These are phyloP conservation scores for Leccinum pellstonianum DNA, from an alignment of 768 basidiomycete species.

Conservation along the genomic window DNA sequence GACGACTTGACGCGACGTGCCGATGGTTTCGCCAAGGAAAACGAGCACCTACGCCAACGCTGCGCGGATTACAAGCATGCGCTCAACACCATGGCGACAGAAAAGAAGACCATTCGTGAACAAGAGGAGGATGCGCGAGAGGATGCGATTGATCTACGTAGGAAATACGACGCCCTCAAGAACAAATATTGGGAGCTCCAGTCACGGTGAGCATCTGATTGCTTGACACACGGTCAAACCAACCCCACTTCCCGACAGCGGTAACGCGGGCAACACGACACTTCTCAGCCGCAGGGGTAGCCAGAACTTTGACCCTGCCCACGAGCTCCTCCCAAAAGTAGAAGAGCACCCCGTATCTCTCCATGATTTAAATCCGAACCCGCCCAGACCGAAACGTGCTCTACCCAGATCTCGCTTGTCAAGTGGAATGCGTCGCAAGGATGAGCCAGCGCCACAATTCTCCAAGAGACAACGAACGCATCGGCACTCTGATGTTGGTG, in stretches of 20 bases:
- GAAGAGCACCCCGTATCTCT: conserved; percentile 22
- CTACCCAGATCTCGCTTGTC: conserved; percentile 26
- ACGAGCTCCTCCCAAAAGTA: conserved; percentile 21
- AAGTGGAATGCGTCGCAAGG: conserved; percentile 1
- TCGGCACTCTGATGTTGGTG: conserved; percentile 19
- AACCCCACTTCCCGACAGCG: conserved; percentile 6
- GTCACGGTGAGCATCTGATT: conserved; percentile 13
- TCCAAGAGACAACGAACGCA: conserved; percentile 28
- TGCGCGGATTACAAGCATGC: conserved; percentile 42
- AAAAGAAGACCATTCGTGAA: conserved; percentile 29
- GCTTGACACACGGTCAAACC: not conserved
- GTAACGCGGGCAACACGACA: not conserved
- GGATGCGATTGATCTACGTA: conserved; percentile 40
- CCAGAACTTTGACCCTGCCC: conserved; percentile 12
- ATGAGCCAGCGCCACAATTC: conserved; percentile 4
- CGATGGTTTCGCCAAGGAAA: conserved; percentile 38
- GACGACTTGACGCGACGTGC: conserved; percentile 40
- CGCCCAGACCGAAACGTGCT: conserved; percentile 27
- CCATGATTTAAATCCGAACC: conserved; percentile 6
- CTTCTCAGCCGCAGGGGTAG: conserved; percentile 5
- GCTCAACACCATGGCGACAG: conserved; percentile 32
- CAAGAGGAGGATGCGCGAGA: conserved; percentile 37
- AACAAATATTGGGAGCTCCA: conserved; percentile 21
- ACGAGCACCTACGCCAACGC: conserved; percentile 42
- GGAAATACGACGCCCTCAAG: conserved; percentile 33